Conservation (phyloP, 164 flowering plant genomes). For the Berberis vulgaris region DNA sequence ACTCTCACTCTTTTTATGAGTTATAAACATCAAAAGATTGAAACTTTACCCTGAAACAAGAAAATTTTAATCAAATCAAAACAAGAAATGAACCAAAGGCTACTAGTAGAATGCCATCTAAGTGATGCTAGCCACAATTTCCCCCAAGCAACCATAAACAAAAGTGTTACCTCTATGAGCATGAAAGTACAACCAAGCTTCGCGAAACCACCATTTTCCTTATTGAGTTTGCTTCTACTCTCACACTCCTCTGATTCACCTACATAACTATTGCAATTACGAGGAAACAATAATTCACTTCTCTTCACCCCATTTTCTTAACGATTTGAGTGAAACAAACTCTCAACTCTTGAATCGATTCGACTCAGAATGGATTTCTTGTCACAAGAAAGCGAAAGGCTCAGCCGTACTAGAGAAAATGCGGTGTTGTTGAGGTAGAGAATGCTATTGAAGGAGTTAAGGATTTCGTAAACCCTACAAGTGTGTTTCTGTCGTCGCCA, state of each 20-base stretch:
- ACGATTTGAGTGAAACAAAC: not conserved
- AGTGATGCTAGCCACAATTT: conserved; percentile 30
- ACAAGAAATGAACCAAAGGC: not conserved
- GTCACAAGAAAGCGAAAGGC: not conserved
- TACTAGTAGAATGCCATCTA: conserved; percentile 59
- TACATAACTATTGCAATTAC: not conserved
- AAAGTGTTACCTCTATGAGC: conserved; percentile 59
- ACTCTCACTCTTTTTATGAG: no score
- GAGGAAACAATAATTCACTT: not conserved
- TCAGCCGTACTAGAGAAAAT: not conserved
- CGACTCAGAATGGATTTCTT: not conserved
- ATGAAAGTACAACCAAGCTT: conserved; percentile 49
- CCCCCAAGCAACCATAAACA: conserved; percentile 51
- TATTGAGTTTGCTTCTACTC: conserved; percentile 1
- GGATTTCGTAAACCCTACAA: not conserved
- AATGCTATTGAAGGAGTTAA: not conserved
- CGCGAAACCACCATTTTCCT: conserved; percentile 28
- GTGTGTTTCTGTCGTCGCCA: no score
- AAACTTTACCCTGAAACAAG: not conserved
- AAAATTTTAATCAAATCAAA: not conserved
- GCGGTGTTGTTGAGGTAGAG: not conserved
- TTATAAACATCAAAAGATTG: not conserved
- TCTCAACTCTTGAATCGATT: not conserved
- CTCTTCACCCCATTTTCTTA: not conserved
- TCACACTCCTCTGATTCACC: not conserved